These are phyloP conservation scores for Astragalus membranaceus DNA, from an alignment of 306 rosid species.

Conservation along the genomic window DNA sequence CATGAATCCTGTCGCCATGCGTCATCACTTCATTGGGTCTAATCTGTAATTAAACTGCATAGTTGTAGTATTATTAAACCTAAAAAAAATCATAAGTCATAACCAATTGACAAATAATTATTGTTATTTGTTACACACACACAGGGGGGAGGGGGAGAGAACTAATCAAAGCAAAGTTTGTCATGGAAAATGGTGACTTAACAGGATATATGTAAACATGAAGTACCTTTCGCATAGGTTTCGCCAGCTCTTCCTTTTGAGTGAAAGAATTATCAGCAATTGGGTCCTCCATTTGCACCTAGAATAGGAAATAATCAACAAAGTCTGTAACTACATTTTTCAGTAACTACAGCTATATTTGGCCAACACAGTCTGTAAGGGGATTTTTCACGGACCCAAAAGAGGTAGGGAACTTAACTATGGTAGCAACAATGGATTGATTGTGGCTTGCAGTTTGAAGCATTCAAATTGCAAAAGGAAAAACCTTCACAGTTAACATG, in stretches of 20 bases:
- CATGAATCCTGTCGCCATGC: slow-evolving; percentile 47
- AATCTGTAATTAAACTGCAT: slow-evolving; percentile 61
- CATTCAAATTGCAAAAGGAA: too few relatives aligned
- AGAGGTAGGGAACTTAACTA: too few relatives aligned
- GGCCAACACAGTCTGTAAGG: background rate
- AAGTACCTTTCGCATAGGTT: slow-evolving; percentile 51
- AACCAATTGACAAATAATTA: slow-evolving; percentile 7
- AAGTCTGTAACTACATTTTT: background rate
- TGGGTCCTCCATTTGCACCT: slow-evolving; percentile 61
- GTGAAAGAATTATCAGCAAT: slow-evolving; percentile 14
- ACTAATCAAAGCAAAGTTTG: slow-evolving; percentile 1
- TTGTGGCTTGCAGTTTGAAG: too few relatives aligned
- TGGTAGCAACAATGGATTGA: too few relatives aligned
- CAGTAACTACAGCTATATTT: background rate
- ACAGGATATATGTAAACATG: slow-evolving; percentile 8
- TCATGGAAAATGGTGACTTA: slow-evolving; percentile 1
- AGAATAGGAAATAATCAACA: slow-evolving; percentile 13
- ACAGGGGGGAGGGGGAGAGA: too few relatives aligned
- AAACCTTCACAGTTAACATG: too few relatives aligned
- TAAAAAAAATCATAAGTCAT: background rate
- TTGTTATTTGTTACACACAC: background rate
- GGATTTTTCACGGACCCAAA: too few relatives aligned
- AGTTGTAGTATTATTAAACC: slow-evolving; percentile 39
- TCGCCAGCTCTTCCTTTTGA: slow-evolving; percentile 34
- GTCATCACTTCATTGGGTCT: slow-evolving; percentile 66